Conservation (phyloP, 2,329 filamentous ascomycete genomes). For the Botryotinia convoluta region DNA sequence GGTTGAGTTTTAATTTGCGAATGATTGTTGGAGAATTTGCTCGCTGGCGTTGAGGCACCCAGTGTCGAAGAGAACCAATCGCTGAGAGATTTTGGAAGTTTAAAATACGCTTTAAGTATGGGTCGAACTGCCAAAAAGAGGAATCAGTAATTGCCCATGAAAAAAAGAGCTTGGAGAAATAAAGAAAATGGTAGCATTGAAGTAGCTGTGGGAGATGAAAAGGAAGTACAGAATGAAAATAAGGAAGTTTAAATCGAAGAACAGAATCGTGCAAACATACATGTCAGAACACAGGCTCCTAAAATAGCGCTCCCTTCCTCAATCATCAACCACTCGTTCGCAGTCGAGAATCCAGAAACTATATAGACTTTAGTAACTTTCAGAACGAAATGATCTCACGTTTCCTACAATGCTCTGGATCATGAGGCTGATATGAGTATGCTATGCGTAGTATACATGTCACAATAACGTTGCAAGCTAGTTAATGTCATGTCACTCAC, state of each 20-base stretch:
- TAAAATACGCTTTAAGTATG: conserved; percentile 4
- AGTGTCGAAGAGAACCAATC: background rate
- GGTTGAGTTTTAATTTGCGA: background rate
- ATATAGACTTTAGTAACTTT: background rate
- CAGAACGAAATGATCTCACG: background rate
- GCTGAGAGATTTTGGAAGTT: conserved; percentile 3
- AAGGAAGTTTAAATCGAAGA: background rate
- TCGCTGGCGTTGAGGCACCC: background rate
- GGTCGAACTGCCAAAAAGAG: conserved; percentile 3
- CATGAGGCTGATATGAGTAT: conserved; percentile 16
- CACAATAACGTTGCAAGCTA: conserved; percentile 5
- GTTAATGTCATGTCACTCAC: background rate
- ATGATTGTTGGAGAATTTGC: background rate
- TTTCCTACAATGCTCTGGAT: background rate
- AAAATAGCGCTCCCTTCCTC: conserved; percentile 16
- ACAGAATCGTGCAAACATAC: background rate
- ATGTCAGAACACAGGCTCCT: conserved; percentile 17
- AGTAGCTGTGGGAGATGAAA: background rate
- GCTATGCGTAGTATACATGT: conserved; percentile 16
- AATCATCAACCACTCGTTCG: conserved; percentile 17
- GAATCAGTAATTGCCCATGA: background rate
- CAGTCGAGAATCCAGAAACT: conserved; percentile 10
- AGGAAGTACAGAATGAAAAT: background rate
- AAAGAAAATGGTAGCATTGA: background rate
- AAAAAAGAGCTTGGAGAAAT: background rate